A percentile compares a stretch with the other conserved stretches of the same genome.
Conservation (phyloP, 1,139 yeast species). For the Arxiozyma slooffiae region DNA sequence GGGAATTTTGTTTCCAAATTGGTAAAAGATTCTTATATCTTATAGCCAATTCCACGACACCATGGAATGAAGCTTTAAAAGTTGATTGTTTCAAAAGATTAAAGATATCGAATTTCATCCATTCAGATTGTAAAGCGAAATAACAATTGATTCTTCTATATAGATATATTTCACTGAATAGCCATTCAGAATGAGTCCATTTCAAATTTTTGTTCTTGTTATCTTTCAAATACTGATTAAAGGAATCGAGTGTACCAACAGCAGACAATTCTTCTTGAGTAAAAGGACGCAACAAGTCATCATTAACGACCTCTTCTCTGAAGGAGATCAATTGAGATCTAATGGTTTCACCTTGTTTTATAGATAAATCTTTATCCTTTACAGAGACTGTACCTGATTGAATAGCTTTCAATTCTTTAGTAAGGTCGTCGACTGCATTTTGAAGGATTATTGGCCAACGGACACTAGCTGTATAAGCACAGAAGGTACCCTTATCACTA, state of each 20-base stretch:
- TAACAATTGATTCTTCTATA: slow-evolving; percentile 55
- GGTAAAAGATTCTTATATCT: slow-evolving; percentile 47
- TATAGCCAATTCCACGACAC: slow-evolving; percentile 73
- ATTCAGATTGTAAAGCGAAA: slow-evolving; percentile 38
- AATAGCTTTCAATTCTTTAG: slow-evolving; percentile 12
- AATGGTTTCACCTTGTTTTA: slow-evolving; percentile 18
- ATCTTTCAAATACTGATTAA: slow-evolving; percentile 38
- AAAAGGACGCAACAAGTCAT: slow-evolving; percentile 36
- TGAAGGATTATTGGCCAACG: slow-evolving; percentile 84
- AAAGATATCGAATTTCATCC: slow-evolving; percentile 49
- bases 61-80: slow-evolving; percentile 62
- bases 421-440: slow-evolving; percentile 56
- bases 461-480: slow-evolving; percentile 61
- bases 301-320: slow-evolving; percentile 29
- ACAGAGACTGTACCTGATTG: slow-evolving; percentile 22
- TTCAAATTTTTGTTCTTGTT: slow-evolving; percentile 30
- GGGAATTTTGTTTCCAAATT: slow-evolving; percentile 8
- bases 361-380: slow-evolving; percentile 15
- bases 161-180: slow-evolving; percentile 73
- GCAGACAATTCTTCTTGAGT: slow-evolving; percentile 34
- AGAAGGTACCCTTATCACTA: slow-evolving; percentile 68
- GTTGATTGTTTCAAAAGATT: slow-evolving; percentile 59
- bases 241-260: slow-evolving; percentile 41
- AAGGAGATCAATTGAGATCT: slow-evolving; percentile 29
- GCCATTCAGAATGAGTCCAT: slow-evolving; percentile 92